Conservation (phyloP, 1,284 basidiomycete species). For the Cryptococcus sp. region DNA sequence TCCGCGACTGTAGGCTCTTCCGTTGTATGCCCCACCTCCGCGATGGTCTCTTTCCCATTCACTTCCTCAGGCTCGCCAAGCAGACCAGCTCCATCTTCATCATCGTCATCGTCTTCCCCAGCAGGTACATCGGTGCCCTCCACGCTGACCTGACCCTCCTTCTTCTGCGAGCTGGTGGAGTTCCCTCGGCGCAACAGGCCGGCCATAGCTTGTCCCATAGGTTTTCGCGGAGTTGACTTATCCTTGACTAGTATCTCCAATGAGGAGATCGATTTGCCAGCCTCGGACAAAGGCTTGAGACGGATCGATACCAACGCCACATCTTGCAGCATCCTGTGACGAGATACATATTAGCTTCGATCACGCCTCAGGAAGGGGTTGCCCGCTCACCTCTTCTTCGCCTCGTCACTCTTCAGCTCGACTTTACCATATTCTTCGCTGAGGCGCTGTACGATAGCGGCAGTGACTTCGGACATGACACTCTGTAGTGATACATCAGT, state of each 20-base stretch:
- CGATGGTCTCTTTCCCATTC: not conserved
- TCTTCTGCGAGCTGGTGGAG: conserved; percentile 13
- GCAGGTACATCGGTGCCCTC: conserved; percentile 6
- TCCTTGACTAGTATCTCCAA: conserved; percentile 79
- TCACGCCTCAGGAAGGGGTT: not conserved
- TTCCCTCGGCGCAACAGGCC: conserved; percentile 42
- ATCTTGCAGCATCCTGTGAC: conserved; percentile 69
- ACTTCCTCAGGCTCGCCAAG: not conserved
- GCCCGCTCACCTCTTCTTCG: conserved; percentile 72
- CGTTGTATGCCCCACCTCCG: no score
- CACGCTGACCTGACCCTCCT: not conserved
- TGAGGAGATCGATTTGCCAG: conserved; percentile 62
- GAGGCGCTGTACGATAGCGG: conserved; percentile 83
- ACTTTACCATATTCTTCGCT: conserved; percentile 80
- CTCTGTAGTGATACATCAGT: conserved; percentile 57
- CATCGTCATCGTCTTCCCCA: conserved; percentile 12
- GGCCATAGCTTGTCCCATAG: conserved; percentile 41
- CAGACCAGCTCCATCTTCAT: conserved; percentile 17
- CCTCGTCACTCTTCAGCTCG: conserved; percentile 75
- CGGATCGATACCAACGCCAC: conserved; percentile 73
- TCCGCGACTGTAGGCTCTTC: no score
- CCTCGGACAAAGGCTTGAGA: conserved; percentile 61
- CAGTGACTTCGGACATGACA: conserved; percentile 90
- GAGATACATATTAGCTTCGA: not conserved
- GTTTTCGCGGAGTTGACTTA: conserved; percentile 57